A percentile compares a stretch with the other conserved stretches of the same genome.
These are phyloP conservation scores for Byssothecium circinans DNA, from an alignment of 2,329 filamentous ascomycete species.

Conservation along the genomic window DNA sequence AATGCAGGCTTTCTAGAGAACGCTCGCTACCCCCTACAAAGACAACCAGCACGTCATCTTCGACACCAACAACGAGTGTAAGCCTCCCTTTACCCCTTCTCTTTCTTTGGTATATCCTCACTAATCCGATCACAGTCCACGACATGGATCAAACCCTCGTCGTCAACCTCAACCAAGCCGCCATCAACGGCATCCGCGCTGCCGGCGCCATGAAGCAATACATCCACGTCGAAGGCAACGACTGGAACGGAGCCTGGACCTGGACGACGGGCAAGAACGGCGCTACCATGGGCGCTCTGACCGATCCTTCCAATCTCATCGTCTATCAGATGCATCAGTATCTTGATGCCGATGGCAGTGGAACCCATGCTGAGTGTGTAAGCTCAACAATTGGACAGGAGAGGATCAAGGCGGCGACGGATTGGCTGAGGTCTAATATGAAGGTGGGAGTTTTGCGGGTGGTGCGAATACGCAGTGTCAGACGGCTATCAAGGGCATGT, in stretches of 20 bases:
- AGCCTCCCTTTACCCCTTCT: not conserved
- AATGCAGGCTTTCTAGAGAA: conserved; percentile 49
- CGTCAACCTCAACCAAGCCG: conserved; percentile 50
- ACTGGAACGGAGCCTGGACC: conserved; percentile 50
- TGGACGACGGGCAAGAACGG: conserved; percentile 55
- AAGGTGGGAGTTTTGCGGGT: conserved; percentile 59
- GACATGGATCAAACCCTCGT: conserved; percentile 49
- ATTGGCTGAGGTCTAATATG: conserved; percentile 56
- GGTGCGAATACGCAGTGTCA: conserved; percentile 55
- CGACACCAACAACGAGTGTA: conserved; percentile 51
- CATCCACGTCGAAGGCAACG: conserved; percentile 61
- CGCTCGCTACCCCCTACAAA: conserved; percentile 43
- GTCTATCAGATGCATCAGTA: conserved; percentile 66
- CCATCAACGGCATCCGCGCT: conserved; percentile 49
- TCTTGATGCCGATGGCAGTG: conserved; percentile 58
- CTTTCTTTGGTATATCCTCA: not conserved
- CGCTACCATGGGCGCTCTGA: conserved; percentile 50
- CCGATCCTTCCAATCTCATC: conserved; percentile 56
- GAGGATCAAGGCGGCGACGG: conserved; percentile 53
- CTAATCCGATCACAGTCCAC: conserved; percentile 21
- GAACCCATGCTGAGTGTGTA: conserved; percentile 55
- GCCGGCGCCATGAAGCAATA: conserved; percentile 52
- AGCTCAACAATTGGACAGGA: conserved; percentile 56
- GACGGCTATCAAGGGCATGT: conserved; percentile 53
- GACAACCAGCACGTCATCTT: conserved; percentile 48